These are phyloP conservation scores for Leccinum pseudoinsigne DNA, from an alignment of 1,284 basidiomycete genomes.

Conservation along the genomic window DNA sequence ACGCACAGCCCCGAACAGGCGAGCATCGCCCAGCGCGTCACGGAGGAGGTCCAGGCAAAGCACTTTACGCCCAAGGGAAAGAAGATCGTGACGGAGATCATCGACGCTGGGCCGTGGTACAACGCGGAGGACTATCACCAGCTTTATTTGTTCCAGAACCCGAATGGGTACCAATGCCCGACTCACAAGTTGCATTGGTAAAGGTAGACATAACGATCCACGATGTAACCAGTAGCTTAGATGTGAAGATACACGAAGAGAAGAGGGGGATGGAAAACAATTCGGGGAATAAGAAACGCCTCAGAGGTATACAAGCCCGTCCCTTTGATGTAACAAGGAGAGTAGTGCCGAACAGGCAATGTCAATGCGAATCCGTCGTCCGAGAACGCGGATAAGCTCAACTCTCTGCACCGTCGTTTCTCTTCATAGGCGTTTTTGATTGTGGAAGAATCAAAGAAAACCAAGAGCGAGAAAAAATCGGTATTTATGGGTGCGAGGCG, in stretches of 20 bases:
- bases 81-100: slow-evolving; percentile 80
- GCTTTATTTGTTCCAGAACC: slow-evolving; percentile 75
- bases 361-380: slow-evolving; percentile 38
- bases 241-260: not conserved
- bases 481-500: slow-evolving; percentile 8
- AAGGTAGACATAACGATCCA: not conserved
- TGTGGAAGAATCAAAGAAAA: slow-evolving; percentile 46
- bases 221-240: not conserved
- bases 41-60: slow-evolving; percentile 83
- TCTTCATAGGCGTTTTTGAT: slow-evolving; percentile 52
- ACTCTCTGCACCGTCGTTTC: slow-evolving; percentile 44
- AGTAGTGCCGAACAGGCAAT: slow-evolving; percentile 50
- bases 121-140: slow-evolving; percentile 89
- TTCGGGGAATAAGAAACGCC: slow-evolving; percentile 31
- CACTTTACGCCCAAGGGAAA: slow-evolving; percentile 74
- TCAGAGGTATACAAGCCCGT: slow-evolving; percentile 47
- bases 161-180: slow-evolving; percentile 56
- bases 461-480: not conserved
- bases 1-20: slow-evolving; percentile 78
- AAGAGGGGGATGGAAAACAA: not conserved
- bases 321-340: slow-evolving; percentile 52
- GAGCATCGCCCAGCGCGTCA: slow-evolving; percentile 75
- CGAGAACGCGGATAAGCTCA: slow-evolving; percentile 38
- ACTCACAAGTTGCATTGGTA: slow-evolving; percentile 55
- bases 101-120: slow-evolving; percentile 71